phyloP scores from a whole-genome alignment of 805 yeast species.

The Candida pini region DNA sequence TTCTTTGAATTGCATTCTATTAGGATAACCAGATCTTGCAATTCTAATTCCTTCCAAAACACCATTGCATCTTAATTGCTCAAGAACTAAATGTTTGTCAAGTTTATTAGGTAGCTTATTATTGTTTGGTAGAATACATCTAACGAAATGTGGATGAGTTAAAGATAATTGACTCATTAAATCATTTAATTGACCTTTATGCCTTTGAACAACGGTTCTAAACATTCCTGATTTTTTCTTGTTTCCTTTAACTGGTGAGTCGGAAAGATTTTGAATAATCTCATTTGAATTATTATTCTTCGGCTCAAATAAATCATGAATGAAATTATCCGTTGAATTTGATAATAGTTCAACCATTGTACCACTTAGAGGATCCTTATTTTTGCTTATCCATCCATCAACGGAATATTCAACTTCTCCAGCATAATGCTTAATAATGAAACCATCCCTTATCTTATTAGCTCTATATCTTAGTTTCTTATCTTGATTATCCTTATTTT shows the following conservation, averaged over 20 bases:
- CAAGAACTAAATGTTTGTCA: constrained; percentile 71
- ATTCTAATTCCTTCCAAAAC: constrained; percentile 96
- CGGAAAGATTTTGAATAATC: constrained; percentile 19
- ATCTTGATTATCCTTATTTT: constrained; percentile 15
- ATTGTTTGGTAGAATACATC: constrained; percentile 91
- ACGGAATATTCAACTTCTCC: constrained; percentile 92
- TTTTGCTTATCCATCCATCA: constrained; percentile 91
- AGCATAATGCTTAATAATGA: constrained; percentile 87
- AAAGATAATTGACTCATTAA: constrained; percentile 66
- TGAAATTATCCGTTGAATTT: constrained; percentile 49
- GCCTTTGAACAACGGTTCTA: constrained; percentile 82
- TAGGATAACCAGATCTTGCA: constrained; percentile 96
- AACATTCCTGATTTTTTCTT: constrained; percentile 33
- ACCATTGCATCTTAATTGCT: constrained; percentile 93
- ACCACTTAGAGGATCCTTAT: constrained; percentile 88
- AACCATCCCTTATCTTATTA: constrained; percentile 70
- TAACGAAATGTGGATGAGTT: constrained; percentile 94
- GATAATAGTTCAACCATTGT: constrained; percentile 58
- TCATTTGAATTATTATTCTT: constrained; percentile 17
- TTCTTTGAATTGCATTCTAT: constrained; percentile 77
- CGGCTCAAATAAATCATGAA: constrained; percentile 56
- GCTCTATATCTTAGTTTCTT: constrained; percentile 53
- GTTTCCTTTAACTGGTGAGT: constrained; percentile 27
- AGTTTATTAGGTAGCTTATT: constrained; percentile 65
- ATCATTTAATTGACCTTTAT: constrained; percentile 73